These are phyloP conservation scores for Ailanthus altissimus DNA, from an alignment of 345 rosid genomes.

Conservation along the genomic window DNA sequence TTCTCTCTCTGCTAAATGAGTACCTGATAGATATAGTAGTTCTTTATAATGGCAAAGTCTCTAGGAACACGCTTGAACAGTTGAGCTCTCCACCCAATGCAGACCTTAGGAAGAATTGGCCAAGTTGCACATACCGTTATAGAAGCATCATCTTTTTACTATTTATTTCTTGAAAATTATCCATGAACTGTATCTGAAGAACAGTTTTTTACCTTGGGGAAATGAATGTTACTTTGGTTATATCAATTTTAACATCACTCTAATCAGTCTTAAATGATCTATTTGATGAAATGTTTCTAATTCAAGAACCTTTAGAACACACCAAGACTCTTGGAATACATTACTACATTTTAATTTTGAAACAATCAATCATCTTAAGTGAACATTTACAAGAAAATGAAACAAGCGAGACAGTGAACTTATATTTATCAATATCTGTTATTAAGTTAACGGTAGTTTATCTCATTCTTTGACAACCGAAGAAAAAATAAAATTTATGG, in stretches of 20 bases:
- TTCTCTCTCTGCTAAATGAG: not conserved
- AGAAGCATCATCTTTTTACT: not conserved
- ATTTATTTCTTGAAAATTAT: no score
- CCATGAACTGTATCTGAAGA: no score
- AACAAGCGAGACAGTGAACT: not conserved
- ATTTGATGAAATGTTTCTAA: not conserved
- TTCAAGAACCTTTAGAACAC: not conserved
- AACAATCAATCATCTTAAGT: not conserved
- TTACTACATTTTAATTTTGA: not conserved
- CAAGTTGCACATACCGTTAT: not conserved
- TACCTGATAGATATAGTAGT: not conserved
- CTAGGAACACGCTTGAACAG: not conserved
- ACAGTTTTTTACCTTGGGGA: no score
- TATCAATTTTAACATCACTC: not conserved
- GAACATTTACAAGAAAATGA: not conserved
- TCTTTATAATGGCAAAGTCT: not conserved
- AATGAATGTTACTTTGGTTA: no score
- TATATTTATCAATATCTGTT: not conserved
- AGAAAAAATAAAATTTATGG: not conserved
- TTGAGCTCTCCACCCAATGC: not conserved
- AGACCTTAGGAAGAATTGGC: not conserved
- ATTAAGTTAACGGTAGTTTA: not conserved
- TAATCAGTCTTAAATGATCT: not conserved
- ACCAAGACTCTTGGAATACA: not conserved
- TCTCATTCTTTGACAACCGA: conserved; percentile 6